Base-by-base conservation (phyloP, 345 rosid species). In the Corymbia maculata region DNA sequence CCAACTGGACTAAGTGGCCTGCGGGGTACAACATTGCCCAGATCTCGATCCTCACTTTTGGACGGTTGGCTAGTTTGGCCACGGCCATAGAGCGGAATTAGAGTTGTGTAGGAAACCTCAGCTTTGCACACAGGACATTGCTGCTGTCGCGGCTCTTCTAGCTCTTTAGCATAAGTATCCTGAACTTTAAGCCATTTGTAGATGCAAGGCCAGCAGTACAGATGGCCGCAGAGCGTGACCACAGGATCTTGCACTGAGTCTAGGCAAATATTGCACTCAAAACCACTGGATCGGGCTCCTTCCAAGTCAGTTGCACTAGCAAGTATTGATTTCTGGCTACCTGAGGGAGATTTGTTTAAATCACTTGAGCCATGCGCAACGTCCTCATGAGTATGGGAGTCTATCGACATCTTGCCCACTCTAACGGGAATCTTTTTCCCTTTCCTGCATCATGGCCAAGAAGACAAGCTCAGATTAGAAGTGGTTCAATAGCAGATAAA, bases 111-210 rank as follows among this genome's bases (percentile, higher is more conserved):
- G 42, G 99, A 95, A 61, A 98, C 91, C 87, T 95, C 94, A 4
- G 99, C 91, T 92, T 95, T 97, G 93, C 99, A 98, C 70, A 97
- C 99, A 36, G 99, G 99, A 86, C 99, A 98, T n/a, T 93, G 94
- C 51, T 88, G 92, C 57, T 93, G 94, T 44, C 87, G 92, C 64
- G 89, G 93, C 79, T 91, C 95, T 79, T 91, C 92, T 36, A 90
- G 88, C 59, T 86, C 91, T 51, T 93, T 90, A 0, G 90, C 14
- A 4, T 94, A 89, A 45, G 87, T 79, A 85, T 87, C 89, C 61
- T 91, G 94, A 47, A 91, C 89, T 92, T 95, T 88, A 87, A 96
- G 97, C 99, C 99, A 97, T 89, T 91, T 95, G 95, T 98, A 96
- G 52, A 97, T 94, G 87, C 99, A 98, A 17, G 98, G 98, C 99